Conservation (phyloP, 2,329 filamentous ascomycete species). For the Ophiostoma perfectum region DNA sequence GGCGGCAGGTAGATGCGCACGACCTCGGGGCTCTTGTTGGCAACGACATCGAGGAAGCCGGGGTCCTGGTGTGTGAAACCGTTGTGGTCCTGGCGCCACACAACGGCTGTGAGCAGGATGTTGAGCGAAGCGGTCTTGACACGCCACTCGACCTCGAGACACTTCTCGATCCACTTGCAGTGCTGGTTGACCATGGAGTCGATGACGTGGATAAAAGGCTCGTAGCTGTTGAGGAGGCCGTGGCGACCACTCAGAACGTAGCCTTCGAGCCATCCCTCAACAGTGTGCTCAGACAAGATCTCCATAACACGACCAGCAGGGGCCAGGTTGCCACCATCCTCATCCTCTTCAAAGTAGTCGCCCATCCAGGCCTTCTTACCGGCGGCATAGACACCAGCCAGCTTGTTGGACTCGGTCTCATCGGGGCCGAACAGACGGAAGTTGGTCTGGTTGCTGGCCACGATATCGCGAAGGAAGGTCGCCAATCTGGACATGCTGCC, state of each 20-base stretch:
- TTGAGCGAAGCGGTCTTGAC: constrained; percentile 69
- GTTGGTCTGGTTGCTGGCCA: constrained; percentile 57
- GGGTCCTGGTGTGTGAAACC: constrained; percentile 72
- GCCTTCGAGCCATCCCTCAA: constrained; percentile 75
- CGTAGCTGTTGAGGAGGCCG: constrained; percentile 73
- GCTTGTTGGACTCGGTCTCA: constrained; percentile 77
- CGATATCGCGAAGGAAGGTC: constrained; percentile 60
- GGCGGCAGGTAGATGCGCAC: constrained; percentile 77
- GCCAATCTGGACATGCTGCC: constrained; percentile 68
- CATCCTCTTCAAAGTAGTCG: constrained; percentile 71
- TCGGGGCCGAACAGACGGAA: constrained; percentile 76
- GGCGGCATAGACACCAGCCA: constrained; percentile 63
- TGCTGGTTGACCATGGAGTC: constrained; percentile 82
- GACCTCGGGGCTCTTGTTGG: constrained; percentile 74
- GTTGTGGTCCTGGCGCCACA: constrained; percentile 80
- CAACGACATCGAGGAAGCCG: constrained; percentile 72
- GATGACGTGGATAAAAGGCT: constrained; percentile 77
- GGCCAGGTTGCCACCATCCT: constrained; percentile 67
- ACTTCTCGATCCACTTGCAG: constrained; percentile 82
- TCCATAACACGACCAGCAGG: constrained; percentile 70
- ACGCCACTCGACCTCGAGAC: constrained; percentile 72
- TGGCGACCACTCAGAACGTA: constrained; percentile 71
- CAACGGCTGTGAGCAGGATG: constrained; percentile 70
- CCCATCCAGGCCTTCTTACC: constrained; percentile 78
- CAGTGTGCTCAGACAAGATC: constrained; percentile 76